Conservation (phyloP, 495 filamentous ascomycete genomes). For the Penicillium bialowiezense region DNA sequence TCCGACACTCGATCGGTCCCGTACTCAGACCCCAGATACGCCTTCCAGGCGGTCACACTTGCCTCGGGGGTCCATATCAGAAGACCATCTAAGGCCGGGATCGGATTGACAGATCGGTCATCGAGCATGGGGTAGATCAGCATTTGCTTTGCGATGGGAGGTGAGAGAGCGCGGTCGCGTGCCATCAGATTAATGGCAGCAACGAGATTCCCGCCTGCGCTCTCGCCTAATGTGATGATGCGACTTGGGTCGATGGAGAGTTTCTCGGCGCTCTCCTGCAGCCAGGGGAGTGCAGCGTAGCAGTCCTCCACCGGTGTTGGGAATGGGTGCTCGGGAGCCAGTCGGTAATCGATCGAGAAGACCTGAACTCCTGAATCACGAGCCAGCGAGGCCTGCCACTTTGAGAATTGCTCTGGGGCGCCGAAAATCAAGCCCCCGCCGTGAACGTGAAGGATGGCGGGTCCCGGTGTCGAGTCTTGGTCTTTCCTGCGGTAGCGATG, state of each 20-base stretch:
- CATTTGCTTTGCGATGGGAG: conserved; percentile 42
- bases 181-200: conserved; percentile 41
- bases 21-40: conserved; percentile 20
- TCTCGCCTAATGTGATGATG: conserved; percentile 60
- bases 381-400: conserved; percentile 5
- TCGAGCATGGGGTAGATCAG: conserved; percentile 51
- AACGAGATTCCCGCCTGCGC: conserved; percentile 56
- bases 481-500: conserved; percentile 9
- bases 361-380: conserved; percentile 14
- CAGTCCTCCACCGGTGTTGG: conserved; percentile 33
- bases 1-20: conserved; percentile 17
- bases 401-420: conserved; percentile 2
- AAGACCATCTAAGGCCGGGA: conserved; percentile 10
- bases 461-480: background rate
- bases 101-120: conserved; percentile 17
- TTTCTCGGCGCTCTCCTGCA: conserved; percentile 31
- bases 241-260: conserved; percentile 52
- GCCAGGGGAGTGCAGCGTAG: conserved; percentile 42
- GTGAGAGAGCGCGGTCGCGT: conserved; percentile 38
- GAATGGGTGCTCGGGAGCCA: conserved; percentile 34
- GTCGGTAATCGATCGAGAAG: conserved; percentile 34
- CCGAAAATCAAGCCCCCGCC: conserved; percentile 15
- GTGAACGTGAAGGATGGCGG: too few species aligned
- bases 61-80: conserved; percentile 29
- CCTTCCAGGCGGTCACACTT: conserved; percentile 25